Base-by-base conservation (phyloP, 371 early-diverging fungal species). In the Coemansia sp. region DNA sequence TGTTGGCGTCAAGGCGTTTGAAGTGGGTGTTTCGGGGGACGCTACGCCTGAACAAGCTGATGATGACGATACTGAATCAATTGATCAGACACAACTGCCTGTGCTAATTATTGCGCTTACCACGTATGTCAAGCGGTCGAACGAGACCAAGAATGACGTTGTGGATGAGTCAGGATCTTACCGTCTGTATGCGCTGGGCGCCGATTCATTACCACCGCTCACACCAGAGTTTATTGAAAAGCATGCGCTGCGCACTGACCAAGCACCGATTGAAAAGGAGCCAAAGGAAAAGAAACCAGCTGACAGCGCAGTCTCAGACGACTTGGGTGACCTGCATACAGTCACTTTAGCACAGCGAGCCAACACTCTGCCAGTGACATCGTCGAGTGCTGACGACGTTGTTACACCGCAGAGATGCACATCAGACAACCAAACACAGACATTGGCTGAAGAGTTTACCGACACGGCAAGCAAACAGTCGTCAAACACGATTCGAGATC, bases 1-100 rank as follows among this genome's bases (percentile, higher is more conserved):
- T 39, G 73, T 69, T 8, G 78, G 73, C 28, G 73, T 77, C 54
- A 77, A 77, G 67, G 78, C 67, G 23, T 77, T 77, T 63, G 78
- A 77, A 54, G 60, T 71, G 53, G 19, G 53, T 48, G 29, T 29
- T 3, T 53, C 28, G 17, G 28, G 13, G 9, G 9, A 28, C 15
- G 2, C 48, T 63, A 13, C 29, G n/a, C 11, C 21, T 4, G 61
- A 41, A 15, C 17, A n/a, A 0, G 61, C 49, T n/a, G 2, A 52
- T 1, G 62, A 54, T 3, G 63, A 26, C 17, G 54, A 61, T 4
- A 19, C 19, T 15, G 41, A 26, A 8, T 21, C 15, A 29, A 51
- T 60, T 11, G 70, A 70, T 12, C 24, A 39, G 40, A 24, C 52
- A 3, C 44, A 60, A 36, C 63, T 77, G 28, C 77, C 77, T 0